A percentile compares a stretch with the other conserved stretches of the same genome.
Evolutionary conservation across 1,284 basidiomycete species (phyloP).

Genomic region (Pseudozyma flocculosa): DNA sequence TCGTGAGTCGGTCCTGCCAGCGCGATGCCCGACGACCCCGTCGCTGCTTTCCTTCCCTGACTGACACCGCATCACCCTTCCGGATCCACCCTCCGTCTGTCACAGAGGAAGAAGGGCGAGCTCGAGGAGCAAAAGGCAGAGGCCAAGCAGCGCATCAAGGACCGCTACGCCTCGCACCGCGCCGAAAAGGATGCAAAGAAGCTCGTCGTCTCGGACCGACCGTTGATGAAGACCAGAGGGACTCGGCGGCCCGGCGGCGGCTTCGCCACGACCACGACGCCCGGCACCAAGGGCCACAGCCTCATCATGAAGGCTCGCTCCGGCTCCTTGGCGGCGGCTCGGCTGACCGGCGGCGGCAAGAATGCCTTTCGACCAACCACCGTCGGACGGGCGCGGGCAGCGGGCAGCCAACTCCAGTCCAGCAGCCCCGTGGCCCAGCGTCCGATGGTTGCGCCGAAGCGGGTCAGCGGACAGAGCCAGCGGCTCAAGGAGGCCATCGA

Average conservation of each 20-base stretch:
- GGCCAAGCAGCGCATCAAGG: slow-evolving; percentile 40
- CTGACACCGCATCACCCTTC: neutral
- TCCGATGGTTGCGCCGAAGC: slow-evolving; percentile 31
- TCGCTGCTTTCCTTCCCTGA: too few relatives aligned
- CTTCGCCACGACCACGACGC: neutral
- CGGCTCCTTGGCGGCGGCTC: slow-evolving; percentile 22
- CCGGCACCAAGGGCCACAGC: slow-evolving; percentile 32
- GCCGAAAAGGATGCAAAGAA: slow-evolving; percentile 46
- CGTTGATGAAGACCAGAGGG: slow-evolving; percentile 7
- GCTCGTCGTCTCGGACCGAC: slow-evolving; percentile 34
- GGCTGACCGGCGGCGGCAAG: slow-evolving; percentile 13
- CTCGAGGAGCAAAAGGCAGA: slow-evolving; percentile 37
- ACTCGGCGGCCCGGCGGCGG: neutral
- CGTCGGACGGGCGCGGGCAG: slow-evolving; percentile 17
- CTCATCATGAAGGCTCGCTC: slow-evolving; percentile 28
- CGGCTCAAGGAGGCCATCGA: neutral
- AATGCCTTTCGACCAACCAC: slow-evolving; percentile 4
- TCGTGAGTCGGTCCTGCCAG: slow-evolving; percentile 6
- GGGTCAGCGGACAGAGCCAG: neutral
- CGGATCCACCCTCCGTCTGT: neutral
- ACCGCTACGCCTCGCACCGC: slow-evolving; percentile 43
- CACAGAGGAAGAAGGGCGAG: slow-evolving; percentile 30
- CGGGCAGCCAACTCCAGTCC: slow-evolving; percentile 21
- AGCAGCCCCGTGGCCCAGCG: slow-evolving; percentile 3
- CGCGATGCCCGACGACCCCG: too few relatives aligned